These are phyloP conservation scores for Stentor coeruleus DNA, from an alignment of 73 alveolate genomes.

Conservation along the genomic window DNA sequence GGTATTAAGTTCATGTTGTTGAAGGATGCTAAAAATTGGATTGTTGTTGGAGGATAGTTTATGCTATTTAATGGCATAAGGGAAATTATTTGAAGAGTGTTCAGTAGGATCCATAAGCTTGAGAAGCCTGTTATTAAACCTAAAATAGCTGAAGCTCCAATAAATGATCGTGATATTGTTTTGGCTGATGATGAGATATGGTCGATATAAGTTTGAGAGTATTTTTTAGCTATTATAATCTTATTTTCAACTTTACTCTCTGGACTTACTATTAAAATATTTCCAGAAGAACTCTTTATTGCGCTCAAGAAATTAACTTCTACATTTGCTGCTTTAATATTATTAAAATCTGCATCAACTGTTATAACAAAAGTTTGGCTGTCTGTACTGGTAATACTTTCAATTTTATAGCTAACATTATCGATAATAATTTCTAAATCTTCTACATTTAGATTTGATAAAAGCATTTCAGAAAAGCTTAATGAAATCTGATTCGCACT, in stretches of 20 bases:
- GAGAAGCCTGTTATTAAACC: not conserved
- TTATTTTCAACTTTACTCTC: not conserved
- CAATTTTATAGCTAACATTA: too few species aligned
- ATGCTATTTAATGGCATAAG: not conserved
- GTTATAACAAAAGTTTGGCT: too few species aligned
- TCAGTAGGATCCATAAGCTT: not conserved
- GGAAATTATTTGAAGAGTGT: constrained; percentile 8
- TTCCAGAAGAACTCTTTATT: not conserved
- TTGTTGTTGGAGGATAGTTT: not conserved
- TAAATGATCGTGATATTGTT: not conserved
- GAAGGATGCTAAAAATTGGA: not conserved
- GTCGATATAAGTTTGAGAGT: not conserved
- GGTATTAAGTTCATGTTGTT: not conserved
- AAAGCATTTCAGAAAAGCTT: too few species aligned
- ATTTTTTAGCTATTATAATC: not conserved
- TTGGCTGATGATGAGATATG: not conserved
- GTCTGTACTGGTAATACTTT: too few species aligned
- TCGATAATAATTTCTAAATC: too few species aligned
- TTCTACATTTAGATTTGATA: too few species aligned
- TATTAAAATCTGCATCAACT: not conserved
- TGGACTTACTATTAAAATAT: not conserved
- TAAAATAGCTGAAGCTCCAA: not conserved
- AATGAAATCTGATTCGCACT: too few species aligned
- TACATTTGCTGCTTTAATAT: not conserved
- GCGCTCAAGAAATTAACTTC: not conserved